These are phyloP conservation scores for Triticum monococcum DNA, from an alignment of 176 grass and related monocot species.

Conservation along the genomic window DNA sequence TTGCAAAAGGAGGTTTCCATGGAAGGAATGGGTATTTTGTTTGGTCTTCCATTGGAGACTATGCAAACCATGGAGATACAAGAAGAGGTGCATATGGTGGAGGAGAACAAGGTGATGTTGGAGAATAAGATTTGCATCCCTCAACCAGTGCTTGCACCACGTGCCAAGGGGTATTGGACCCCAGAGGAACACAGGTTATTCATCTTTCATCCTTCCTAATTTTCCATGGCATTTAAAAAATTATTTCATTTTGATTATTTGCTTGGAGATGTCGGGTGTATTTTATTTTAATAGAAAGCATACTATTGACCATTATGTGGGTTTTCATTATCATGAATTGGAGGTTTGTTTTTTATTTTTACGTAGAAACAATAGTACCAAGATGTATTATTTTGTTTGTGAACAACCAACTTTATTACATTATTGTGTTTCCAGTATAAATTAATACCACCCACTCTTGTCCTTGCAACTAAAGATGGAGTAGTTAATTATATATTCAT, in stretches of 20 bases:
- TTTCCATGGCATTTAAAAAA: not conserved
- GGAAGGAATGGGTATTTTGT: not conserved
- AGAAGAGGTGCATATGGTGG: not conserved
- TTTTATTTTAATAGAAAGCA: not conserved
- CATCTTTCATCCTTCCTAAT: not conserved
- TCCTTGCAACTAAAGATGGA: too few species aligned
- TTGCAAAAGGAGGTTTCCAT: not conserved
- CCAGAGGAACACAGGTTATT: conserved; percentile 12
- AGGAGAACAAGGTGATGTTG: not conserved
- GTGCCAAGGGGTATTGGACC: not conserved
- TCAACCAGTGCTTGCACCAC: not conserved
- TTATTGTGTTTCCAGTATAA: too few species aligned
- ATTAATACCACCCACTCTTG: too few species aligned
- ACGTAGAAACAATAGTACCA: not conserved
- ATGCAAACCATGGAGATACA: not conserved
- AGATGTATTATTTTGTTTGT: too few species aligned
- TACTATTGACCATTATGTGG: not conserved
- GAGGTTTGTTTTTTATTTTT: not conserved
- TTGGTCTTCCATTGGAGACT: not conserved
- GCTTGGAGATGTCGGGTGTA: too few species aligned
- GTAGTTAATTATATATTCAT: too few species aligned
- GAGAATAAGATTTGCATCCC: not conserved
- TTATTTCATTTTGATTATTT: not conserved
- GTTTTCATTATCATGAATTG: not conserved
- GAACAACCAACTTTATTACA: not conserved